Evolutionary conservation across 176 grass and related monocot species (phyloP), one percentile per base, ranked within the genome.

Genomic region (Ampelocalamus luodianensis): DNA sequence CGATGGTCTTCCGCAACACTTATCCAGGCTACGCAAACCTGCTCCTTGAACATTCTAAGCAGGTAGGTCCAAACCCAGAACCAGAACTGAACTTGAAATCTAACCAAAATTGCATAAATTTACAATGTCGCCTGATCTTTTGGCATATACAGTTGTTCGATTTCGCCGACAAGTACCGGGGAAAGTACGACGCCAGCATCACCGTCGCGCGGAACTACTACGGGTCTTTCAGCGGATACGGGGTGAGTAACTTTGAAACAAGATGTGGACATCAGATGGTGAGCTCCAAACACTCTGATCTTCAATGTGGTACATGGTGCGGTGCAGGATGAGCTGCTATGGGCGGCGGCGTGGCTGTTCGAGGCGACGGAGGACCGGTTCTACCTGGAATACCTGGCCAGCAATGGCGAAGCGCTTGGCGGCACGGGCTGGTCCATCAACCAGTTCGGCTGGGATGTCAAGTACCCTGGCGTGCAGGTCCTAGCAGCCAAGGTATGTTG

Each of bases 391-490:
- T 95, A 98, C 66, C 72, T 98, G 8, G 88, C 91, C 1, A 82
- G 60, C 23, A 95, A 98, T 51, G 93, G 82, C 12, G 93, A 90
- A 66, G 79, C 89, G 0, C 85, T 98, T 0, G 96, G 96, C 45
- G 96, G 96, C 64, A 95, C 89, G 11, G 91, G 93, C 20, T 98
- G 91, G 93, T 87, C 83, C 63, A 84, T 90, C 72, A 84, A 85
- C 69, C 91, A 98, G 87, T 98, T 98, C 82, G 93, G 93, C 4
- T 98, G 96, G 96, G 96, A 98, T 65, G 93, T 98, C 24, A 98
- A 98, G 82, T 98, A 98, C 46, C 83, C 96, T 15, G 96, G 96
- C 15, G 91, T 83, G 46, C 96, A 98, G 82, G 85, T 98, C 37
- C 91, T 98, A 11, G 93, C 93, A 2, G 69, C 96, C 49, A 95